Base-by-base conservation (phyloP, 2,329 filamentous ascomycete species). In the Colletotrichum noveboracense region DNA sequence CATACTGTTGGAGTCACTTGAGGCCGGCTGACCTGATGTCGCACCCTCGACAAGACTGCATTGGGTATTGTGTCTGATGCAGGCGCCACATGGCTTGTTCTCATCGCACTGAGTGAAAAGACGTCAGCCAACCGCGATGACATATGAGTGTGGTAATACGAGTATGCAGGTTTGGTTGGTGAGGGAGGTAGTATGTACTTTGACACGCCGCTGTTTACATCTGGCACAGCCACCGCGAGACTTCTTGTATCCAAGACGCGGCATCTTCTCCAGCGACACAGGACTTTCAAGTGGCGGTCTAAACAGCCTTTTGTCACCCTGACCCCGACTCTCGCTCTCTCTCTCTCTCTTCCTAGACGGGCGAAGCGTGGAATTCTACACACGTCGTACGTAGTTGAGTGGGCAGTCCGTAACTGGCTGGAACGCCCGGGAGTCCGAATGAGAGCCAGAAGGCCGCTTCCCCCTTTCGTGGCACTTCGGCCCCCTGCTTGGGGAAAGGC, bases 201-300 rank as follows among this genome's bases (percentile, higher is more conserved):
- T 85, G 76, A 85, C 83, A 43, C 83, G 81, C 6, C 84, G 79
- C 43, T 82, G 80, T 73, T 84, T 85, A 76, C 84, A 85, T n/a
- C 82, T 78, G 52, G 80, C 77, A 74, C 84, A 85, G 30, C 84
- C 83, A 52, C 77, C 80, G 12, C 83, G 81, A 36, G 83, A 84
- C 64, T 85, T 85, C 26, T 80, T 84, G 76, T 85, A 83, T 5
- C 83, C 83, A 8, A 85, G 76, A 4, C 81, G 82, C 48, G 80
- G 80, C 77, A 79, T 79, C 58, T 65, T 71, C 38, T 24, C 55
- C 30, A 38, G n/a, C 67, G 52, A 5, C 12, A 36, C 34, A 13
- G n/a, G 21, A 64, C 34, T 38, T 26, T 24, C 24, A 32, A 30
- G 28, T 62, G 18, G 48, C 58, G 16, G 28, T 70, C 58, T 56